Conservation (phyloP, 1,139 yeast species). For the Sugiyamaella sp. region DNA sequence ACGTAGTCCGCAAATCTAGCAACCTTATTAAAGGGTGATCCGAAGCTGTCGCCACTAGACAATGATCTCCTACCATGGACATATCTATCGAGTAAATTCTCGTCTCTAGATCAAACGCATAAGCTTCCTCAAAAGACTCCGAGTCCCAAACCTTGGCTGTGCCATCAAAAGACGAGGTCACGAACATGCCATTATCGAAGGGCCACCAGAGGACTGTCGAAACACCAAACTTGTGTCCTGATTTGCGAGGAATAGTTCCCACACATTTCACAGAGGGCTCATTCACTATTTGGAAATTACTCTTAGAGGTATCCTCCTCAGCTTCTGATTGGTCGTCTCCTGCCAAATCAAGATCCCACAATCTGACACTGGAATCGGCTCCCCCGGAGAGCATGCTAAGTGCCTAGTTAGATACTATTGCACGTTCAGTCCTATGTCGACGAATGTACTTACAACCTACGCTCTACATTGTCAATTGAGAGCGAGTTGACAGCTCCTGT, state of each 20-base stretch:
- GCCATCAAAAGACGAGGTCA: constrained; percentile 79
- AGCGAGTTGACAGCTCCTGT: constrained; percentile 62
- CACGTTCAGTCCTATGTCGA: too few species aligned
- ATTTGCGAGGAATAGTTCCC: constrained; percentile 55
- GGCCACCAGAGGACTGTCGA: constrained; percentile 89
- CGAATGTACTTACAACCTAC: constrained; percentile 49
- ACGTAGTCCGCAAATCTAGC: constrained; percentile 69
- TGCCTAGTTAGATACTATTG: too few species aligned
- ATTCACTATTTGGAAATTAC: constrained; percentile 24
- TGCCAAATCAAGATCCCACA: constrained; percentile 35
- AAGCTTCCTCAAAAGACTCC: constrained; percentile 60
- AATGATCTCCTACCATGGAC: constrained; percentile 43
- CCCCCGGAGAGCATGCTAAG: constrained; percentile 63
- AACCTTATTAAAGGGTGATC: constrained; percentile 73
- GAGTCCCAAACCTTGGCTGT: constrained; percentile 85
- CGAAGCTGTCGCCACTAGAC: constrained; percentile 68
- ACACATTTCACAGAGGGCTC: constrained; percentile 32
- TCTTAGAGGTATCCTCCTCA: constrained; percentile 16
- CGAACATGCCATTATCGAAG: constrained; percentile 80
- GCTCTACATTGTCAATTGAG: constrained; percentile 53
- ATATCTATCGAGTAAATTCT: constrained; percentile 47
- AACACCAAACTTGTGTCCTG: constrained; percentile 71
- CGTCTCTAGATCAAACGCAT: constrained; percentile 56
- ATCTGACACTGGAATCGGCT: constrained; percentile 66
- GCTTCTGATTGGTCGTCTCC: constrained; percentile 11